Base-by-base conservation (phyloP, 768 basidiomycete genomes). In the Hygrocybe coccinea region DNA sequence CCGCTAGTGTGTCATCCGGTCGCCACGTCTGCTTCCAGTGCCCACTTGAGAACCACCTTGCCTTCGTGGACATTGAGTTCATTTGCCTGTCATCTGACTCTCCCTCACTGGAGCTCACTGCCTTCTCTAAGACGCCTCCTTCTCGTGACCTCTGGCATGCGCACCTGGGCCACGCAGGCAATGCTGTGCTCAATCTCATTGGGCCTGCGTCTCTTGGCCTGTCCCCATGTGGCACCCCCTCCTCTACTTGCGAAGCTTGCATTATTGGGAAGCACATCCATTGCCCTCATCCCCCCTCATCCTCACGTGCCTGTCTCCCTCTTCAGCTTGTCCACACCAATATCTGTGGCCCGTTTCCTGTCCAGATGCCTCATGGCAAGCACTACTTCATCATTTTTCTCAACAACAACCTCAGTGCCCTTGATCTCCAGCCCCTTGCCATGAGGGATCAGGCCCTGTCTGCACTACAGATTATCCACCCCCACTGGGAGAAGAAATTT, bases 241-340 rank as follows among this genome's bases (percentile, higher is more conserved):
- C 46, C 11, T 24, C 44, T 3, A 49, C 57, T 0, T 70, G 66
- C 36, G 50, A 61, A 2, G 39, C 64, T 0, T 70, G 68, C 46
- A 43, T 69, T 9, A 57, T 69, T 47, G 65, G 68, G 1, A 67
- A 69, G 37, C 52, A 56, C 37, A 57, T 66, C 29, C 60, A 59
- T 19, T 54, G 29, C 6, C 57, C 60, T 5, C 21, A 54, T 29
- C 39, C 24, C 3, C 2, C 11, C 17, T 22, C 34, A 3, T 6
- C 11, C 3, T n/a, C 4, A 6, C 36, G 50, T 2, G 50, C 50
- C 17, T 3, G 35, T 2, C 9, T 9, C 12, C 34, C 36, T 2
- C 17, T 52, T 14, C 11, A 36, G 19, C 36, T 37, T 15, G 47
- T 69, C 0, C 69, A 71, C n/a, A 60, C 65, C n/a, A 64, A 69